Base-by-base conservation (phyloP, 75 land plant species). In the Larix kaempferi region DNA sequence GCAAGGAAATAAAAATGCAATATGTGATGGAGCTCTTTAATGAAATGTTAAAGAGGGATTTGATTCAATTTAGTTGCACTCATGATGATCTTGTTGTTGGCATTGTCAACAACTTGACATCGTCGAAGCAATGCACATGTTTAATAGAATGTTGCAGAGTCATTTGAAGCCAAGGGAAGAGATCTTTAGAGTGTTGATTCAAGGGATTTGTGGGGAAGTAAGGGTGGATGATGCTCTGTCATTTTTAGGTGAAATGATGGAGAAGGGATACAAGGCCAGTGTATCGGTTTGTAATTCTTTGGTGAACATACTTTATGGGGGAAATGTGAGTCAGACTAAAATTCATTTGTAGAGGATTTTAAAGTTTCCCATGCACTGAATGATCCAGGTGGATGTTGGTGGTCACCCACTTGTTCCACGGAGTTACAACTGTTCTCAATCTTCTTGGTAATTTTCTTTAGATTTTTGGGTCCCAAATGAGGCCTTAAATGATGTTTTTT, bases 31-130 rank as follows among this genome's bases (percentile, higher is more conserved):
- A 65, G 16, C 44, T 86, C 19, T 84, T 83, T 73, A 59, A 78
- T 26, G 85, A 82, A 22, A 89, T 91, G 93, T 29, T 72, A 5
- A 23, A 71, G 25, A 81, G 79, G 77, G 82, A 80, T 35, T 17
- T 91, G 61, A 44, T 74, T 72, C 85, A 83, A 2, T 55, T 58
- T 62, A 60, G 72, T 23, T 58, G 57, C 49, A 78, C 75, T 41
- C 56, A 76, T 73, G 82, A 90, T 80, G 76, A 44, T 26, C 64
- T 91, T 52, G 80, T 89, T 10, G 19, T 5, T 13, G 91, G 82
- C 73, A 75, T 37, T 89, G 87, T 59, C 35, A 77, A 54, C 66
- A 55, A 27, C 87, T 78, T 15, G 77, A 76, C 63, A 26, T 64
- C 4, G 58, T 14, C 1, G 87, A 84, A 33, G 91, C 67, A 6